A percentile compares a stretch with the other conserved stretches of the same genome.
phyloP scores from a whole-genome alignment of 1,284 basidiomycete species.

The Abortiporus biennis region DNA sequence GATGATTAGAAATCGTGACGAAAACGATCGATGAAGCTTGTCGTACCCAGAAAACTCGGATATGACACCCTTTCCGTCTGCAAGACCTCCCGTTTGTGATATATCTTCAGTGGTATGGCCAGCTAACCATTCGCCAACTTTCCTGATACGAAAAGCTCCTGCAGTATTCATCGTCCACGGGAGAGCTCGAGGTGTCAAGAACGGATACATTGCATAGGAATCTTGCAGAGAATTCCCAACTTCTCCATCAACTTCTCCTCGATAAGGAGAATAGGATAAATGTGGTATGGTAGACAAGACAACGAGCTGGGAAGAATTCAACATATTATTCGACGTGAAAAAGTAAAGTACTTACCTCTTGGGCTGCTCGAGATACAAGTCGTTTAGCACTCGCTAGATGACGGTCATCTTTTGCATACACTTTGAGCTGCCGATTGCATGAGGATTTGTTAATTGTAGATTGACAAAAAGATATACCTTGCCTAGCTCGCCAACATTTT shows the following conservation, averaged over 20 bases:
- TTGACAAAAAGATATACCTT: slow-evolving; percentile 31
- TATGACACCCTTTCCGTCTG: slow-evolving; percentile 26
- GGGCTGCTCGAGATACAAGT: slow-evolving; percentile 42
- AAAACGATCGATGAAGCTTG: slow-evolving; percentile 8
- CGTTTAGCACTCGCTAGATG: slow-evolving; percentile 43
- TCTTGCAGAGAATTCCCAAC: slow-evolving; percentile 20
- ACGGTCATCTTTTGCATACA: slow-evolving; percentile 39
- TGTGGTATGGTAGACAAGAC: slow-evolving; percentile 1
- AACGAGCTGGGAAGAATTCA: neutral
- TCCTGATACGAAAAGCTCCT: slow-evolving; percentile 51
- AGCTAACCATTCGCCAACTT: slow-evolving; percentile 53
- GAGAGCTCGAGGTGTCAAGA: slow-evolving; percentile 41
- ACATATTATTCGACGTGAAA: too few relatives aligned
- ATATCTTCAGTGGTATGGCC: slow-evolving; percentile 27
- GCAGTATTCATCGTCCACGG: slow-evolving; percentile 41
- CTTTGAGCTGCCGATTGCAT: slow-evolving; percentile 37
- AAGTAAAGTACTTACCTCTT: slow-evolving; percentile 43
- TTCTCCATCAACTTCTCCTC: too few relatives aligned
- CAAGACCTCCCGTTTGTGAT: slow-evolving; percentile 31
- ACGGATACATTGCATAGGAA: slow-evolving; percentile 60
- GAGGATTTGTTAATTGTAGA: neutral
- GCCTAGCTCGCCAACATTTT: slow-evolving; percentile 38
- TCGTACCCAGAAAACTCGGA: slow-evolving; percentile 30
- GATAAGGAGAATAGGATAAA: slow-evolving; percentile 24
- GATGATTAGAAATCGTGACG: too few relatives aligned